Evolutionary conservation across 179 eudicot genomes (phyloP).

Genomic region (Spinacia oleracea): DNA sequence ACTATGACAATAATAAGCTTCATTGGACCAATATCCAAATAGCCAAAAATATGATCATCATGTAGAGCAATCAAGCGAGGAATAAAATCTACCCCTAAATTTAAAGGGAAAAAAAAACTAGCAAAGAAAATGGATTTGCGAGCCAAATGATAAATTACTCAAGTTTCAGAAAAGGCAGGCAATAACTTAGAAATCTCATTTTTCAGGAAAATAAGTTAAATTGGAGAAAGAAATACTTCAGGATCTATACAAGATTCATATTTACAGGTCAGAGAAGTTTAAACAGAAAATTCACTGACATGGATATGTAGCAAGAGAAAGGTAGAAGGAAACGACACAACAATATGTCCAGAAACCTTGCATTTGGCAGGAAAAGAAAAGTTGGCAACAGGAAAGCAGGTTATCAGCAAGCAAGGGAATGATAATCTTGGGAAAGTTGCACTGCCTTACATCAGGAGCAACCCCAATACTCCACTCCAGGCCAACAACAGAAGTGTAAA

Average conservation of each 20-base stretch:
- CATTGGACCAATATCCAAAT: slow-evolving; percentile 30
- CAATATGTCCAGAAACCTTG: not conserved
- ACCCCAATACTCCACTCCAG: not conserved
- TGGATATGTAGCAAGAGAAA: not conserved
- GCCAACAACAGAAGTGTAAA: not conserved
- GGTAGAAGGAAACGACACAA: not conserved
- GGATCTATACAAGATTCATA: not conserved
- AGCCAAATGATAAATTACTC: not conserved
- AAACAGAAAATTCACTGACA: not conserved
- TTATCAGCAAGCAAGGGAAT: not conserved
- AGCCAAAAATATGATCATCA: slow-evolving; percentile 32
- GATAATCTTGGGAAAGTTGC: slow-evolving; percentile 29
- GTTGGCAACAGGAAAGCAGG: slow-evolving; percentile 32
- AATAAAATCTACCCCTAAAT: too few species aligned
- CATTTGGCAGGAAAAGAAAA: not conserved
- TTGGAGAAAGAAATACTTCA: too few species aligned
- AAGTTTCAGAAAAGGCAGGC: not conserved
- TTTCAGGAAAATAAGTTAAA: not conserved
- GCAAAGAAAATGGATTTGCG: not conserved
- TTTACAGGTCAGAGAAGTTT: not conserved
- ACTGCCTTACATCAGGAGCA: too few species aligned
- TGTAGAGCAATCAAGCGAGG: slow-evolving; percentile 13
- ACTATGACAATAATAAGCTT: slow-evolving; percentile 36
- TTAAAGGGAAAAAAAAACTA: too few species aligned
- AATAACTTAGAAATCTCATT: not conserved